Base-by-base conservation (phyloP, 345 rosid genomes). In the Moricandia moricandioides region DNA sequence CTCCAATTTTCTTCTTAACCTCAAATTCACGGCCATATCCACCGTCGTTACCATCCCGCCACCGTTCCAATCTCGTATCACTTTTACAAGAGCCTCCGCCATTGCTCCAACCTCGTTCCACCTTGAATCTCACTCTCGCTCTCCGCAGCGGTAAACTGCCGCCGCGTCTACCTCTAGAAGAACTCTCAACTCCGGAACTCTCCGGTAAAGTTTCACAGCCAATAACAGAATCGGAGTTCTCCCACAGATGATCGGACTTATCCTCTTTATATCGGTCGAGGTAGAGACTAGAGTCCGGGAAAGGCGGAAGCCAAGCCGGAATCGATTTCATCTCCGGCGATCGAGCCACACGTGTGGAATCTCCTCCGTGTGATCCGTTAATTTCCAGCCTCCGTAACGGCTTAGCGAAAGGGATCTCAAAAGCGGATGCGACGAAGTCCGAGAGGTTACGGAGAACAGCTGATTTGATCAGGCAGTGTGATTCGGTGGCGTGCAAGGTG, bases 361-460 rank as follows among this genome's bases (percentile, higher is more conserved):
- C 62, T 54, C 62, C 17, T 34, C 43, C 35, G 37, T 13, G 9
- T 1, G 56, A 51, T 9, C 58, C 66, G 26, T 3, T 5, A 13
- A 3, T 40, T 24, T 59, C 62, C 18, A 7, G 59, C 18, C 8
- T 66, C 18, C 87, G 86, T 49, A 88, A 59, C 4, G 89, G 85
- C 69, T 80, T 83, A 2, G 89, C 91, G 35, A 86, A 90, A 13
- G 92, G 92, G 70, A 75, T 85, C 74, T 90, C 96, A 0, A 56
- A 67, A 4, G 73, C 63, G 69, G 49, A 47, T 1, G 69, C 31
- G 10, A 88, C 84, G 56, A 86, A 88, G 39, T 55, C 30, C n/a
- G 65, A 69, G 30, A 86, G 63, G 37, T 79, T 84, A 33, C 66
- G 56, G 13, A 86, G 34, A 7, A 64, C 74, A n/a, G 72, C 40